Base-by-base conservation (phyloP, 1,284 basidiomycete species). In the Leccinum griseonigrum region DNA sequence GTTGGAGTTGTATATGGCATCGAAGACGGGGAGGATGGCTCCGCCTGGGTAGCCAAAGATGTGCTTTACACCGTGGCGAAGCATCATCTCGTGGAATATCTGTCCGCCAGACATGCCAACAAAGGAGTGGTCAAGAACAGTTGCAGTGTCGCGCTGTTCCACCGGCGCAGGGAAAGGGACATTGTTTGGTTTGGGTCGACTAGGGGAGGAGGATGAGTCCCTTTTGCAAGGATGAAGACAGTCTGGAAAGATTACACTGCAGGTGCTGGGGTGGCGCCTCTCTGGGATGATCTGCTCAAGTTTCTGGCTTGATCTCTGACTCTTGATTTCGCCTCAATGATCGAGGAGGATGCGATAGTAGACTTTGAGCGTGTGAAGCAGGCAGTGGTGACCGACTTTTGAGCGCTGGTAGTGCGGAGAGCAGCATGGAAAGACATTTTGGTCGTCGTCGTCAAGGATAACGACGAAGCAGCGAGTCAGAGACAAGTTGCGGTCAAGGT, bases 1-100 rank as follows among this genome's bases (percentile, higher is more conserved):
- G 16, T 89, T 85, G 10, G 95, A 98, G 78, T 98, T 92, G 84
- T 98, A 91, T 77, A 98, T 99, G 73, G 97, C 97, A 76, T 99
- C 97, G 77, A 98, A 99, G 48, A 99, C 97, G 68, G 97, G 97
- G 18, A 98, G 87, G 74, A 98, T 98, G 56, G 97, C 97, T 64
- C 96, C 95, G 55, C 97, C 97, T 16, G 97, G 97, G 78, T 99
- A 99, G 54, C 97, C 97, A 73, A 99, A 99, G 57, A 99, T 86
- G 74, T 98, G 93, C 78, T 97, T 97, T 71, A 99, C 96, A 62
- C 86, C 86, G 77, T 99, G 97, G 59, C 97, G 85, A 62, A 96
- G 89, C 94, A 99, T 98, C 97, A 99, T 98, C 79, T 99, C 96
- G 77, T 99, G 95, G 80, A 99, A 98, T 74, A 99, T 98, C 77